Evolutionary conservation across 2,329 filamentous ascomycete genomes (phyloP).

Genomic region (Aspergillus brasiliensis): DNA sequence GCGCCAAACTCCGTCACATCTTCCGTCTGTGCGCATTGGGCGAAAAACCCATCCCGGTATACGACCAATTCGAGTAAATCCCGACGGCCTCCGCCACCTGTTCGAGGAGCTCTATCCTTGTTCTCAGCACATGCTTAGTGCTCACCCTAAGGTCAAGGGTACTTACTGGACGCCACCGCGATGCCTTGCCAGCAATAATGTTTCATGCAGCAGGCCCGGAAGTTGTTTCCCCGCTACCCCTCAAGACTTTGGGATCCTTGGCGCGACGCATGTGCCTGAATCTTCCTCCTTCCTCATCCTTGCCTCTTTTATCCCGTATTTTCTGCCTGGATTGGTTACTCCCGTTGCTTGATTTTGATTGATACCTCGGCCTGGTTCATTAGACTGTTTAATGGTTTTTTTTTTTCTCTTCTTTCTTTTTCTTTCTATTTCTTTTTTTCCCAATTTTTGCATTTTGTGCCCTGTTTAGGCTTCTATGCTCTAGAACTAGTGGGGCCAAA

Average conservation of each 20-base stretch:
- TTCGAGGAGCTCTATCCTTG: neutral
- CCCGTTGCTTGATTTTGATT: slow-evolving; percentile 12
- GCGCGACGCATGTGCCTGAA: slow-evolving; percentile 12
- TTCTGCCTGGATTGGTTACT: neutral
- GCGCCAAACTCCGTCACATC: slow-evolving; percentile 51
- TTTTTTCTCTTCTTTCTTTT: slow-evolving; percentile 9
- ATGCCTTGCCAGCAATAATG: neutral
- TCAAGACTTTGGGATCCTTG: slow-evolving; percentile 5
- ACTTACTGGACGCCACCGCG: neutral
- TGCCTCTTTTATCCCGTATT: neutral
- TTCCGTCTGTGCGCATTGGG: slow-evolving; percentile 54
- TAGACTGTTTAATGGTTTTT: slow-evolving; percentile 25
- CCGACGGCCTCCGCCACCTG: neutral
- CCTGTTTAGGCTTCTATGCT: no score
- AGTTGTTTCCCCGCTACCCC: slow-evolving; percentile 1
- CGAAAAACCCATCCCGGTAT: slow-evolving; percentile 53
- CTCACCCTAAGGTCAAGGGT: neutral
- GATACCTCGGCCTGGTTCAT: slow-evolving; percentile 24
- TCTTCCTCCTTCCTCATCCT: neutral
- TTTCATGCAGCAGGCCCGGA: neutral
- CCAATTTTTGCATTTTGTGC: neutral
- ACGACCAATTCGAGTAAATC: slow-evolving; percentile 34
- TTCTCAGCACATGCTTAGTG: neutral
- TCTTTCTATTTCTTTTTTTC: neutral
- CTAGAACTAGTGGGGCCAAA: neutral